Conservation (phyloP, 805 yeast genomes). For the Ogataea paraovalis region DNA sequence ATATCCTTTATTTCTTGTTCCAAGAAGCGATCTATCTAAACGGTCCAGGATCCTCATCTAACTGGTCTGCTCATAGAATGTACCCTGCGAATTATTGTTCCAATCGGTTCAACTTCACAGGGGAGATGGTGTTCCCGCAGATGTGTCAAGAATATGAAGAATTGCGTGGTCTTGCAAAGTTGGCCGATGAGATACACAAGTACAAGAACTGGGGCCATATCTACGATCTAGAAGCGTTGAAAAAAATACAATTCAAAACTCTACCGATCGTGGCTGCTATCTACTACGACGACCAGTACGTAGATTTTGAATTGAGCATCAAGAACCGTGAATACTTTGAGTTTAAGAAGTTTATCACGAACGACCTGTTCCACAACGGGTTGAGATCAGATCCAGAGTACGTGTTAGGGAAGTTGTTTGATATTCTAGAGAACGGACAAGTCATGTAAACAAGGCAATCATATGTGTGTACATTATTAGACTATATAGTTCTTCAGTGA, state of each 20-base stretch:
- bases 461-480: no score
- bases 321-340: constrained; percentile 19
- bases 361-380: constrained; percentile 51
- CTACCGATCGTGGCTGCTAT: constrained; percentile 48
- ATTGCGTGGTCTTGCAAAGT: constrained; percentile 34
- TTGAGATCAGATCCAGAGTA: constrained; percentile 37
- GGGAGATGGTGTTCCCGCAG: constrained; percentile 50
- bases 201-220: constrained; percentile 27
- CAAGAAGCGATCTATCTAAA: constrained; percentile 59
- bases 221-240: constrained; percentile 23
- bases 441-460: constrained; percentile 1
- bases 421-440: constrained; percentile 34
- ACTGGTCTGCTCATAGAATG: constrained; percentile 49
- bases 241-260: constrained; percentile 8
- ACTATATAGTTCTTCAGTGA: no score
- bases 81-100: constrained; percentile 17
- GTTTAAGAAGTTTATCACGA: constrained; percentile 40
- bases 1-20: constrained; percentile 49
- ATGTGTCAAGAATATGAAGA: constrained; percentile 48
- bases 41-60: constrained; percentile 31
- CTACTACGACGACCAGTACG: constrained; percentile 48
- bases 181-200: constrained; percentile 36
- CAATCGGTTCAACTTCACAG: constrained; percentile 26
- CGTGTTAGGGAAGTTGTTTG: constrained; percentile 38
- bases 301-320: constrained; percentile 39